Evolutionary conservation across 1,284 basidiomycete species (phyloP).

Genomic region (Cryptococcus sp.): DNA sequence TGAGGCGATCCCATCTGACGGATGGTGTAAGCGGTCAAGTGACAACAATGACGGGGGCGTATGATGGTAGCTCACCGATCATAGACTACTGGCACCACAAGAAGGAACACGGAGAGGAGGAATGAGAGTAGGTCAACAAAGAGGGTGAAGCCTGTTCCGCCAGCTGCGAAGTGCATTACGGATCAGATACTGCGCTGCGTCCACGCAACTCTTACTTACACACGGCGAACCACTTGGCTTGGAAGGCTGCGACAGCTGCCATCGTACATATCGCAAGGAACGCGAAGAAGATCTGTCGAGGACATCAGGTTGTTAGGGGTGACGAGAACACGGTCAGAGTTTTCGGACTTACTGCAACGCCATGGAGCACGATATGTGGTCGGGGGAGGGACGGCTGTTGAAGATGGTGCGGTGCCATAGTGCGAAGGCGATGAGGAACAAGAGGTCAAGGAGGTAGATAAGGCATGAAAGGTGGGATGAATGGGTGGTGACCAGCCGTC

Average conservation of each 20-base stretch:
- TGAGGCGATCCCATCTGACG: conserved; percentile 64
- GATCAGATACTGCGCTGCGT: not conserved
- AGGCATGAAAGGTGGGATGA: not conserved
- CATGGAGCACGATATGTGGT: no score
- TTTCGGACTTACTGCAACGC: no score
- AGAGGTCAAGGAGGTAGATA: not conserved
- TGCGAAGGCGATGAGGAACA: no score
- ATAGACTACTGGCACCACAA: conserved; percentile 76
- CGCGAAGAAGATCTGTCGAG: conserved; percentile 77
- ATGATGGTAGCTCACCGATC: conserved; percentile 61
- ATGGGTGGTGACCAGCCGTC: no score
- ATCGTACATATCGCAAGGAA: conserved; percentile 86
- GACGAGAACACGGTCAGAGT: no score
- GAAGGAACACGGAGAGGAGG: conserved; percentile 67
- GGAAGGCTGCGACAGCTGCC: conserved; percentile 79
- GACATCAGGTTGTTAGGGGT: no score
- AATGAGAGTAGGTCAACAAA: conserved; percentile 76
- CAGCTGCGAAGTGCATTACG: conserved; percentile 59
- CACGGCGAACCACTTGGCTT: conserved; percentile 79
- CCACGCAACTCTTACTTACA: conserved; percentile 61
- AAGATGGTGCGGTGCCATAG: no score
- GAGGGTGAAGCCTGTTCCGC: conserved; percentile 78
- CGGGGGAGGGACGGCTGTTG: no score
- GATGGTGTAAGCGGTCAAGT: not conserved
- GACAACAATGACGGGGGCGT: not conserved